Percentiles rank a stretch among this genome's conserved stretches.
Evolutionary conservation across 2,329 filamentous ascomycete genomes (phyloP).

Genomic region (Sclerotinia spermophila): DNA sequence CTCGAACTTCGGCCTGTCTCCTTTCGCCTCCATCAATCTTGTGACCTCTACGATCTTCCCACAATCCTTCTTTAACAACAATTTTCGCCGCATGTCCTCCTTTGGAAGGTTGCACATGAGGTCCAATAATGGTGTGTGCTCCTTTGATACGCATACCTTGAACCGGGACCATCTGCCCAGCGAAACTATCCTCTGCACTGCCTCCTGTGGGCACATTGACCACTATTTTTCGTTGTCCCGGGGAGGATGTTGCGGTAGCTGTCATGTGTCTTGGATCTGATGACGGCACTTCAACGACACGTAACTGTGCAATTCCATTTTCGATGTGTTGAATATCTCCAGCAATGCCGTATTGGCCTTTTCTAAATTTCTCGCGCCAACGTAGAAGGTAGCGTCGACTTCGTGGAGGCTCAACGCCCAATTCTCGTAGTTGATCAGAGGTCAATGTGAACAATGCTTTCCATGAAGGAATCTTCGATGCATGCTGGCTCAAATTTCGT

Average conservation of each 20-base stretch:
- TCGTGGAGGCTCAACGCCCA: constrained; percentile 83
- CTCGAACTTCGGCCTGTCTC: constrained; percentile 77
- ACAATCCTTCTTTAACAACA: constrained; percentile 78
- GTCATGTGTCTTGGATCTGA: constrained; percentile 29
- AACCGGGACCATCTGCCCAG: constrained; percentile 50
- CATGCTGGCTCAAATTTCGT: constrained; percentile 76
- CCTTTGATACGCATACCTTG: constrained; percentile 65
- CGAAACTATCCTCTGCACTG: constrained; percentile 36
- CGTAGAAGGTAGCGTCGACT: constrained; percentile 78
- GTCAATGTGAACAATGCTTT: constrained; percentile 81
- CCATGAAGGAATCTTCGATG: constrained; percentile 86
- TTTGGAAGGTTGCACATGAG: constrained; percentile 67
- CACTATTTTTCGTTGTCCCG: constrained; percentile 51
- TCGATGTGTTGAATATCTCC: constrained; percentile 74
- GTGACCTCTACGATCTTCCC: constrained; percentile 80
- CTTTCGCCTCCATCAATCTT: constrained; percentile 98
- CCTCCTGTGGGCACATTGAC: constrained; percentile 54
- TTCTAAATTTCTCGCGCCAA: constrained; percentile 82
- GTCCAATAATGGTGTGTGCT: constrained; percentile 68
- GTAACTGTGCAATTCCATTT: constrained; percentile 51
- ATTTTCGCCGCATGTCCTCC: constrained; percentile 63
- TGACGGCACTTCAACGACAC: constrained; percentile 42
- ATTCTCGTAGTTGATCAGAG: constrained; percentile 71
- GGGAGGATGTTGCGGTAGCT: constrained; percentile 50
- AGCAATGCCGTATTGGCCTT: constrained; percentile 73